A percentile compares a stretch with the other conserved stretches of the same genome.
Conservation (phyloP, 371 early-diverging fungal genomes). For the Dipsacomyces acuminosporus region DNA sequence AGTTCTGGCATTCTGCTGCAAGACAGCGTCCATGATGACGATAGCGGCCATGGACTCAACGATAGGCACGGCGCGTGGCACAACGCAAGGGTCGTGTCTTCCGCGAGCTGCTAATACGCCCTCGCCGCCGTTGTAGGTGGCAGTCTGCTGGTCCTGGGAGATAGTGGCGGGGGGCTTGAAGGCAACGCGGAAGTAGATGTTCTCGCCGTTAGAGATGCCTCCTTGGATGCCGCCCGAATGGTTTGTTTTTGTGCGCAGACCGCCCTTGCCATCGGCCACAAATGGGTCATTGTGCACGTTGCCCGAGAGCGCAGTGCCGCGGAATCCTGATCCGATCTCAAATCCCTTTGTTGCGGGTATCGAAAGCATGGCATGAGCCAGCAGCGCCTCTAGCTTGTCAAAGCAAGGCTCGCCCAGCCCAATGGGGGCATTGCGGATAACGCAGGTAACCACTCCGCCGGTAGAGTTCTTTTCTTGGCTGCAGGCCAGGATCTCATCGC, state of each 20-base stretch:
- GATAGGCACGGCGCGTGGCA: slow-evolving; percentile 93
- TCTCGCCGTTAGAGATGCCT: slow-evolving; percentile 94
- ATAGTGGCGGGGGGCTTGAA: slow-evolving; percentile 98
- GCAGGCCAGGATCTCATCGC: slow-evolving; percentile 71
- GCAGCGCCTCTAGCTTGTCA: slow-evolving; percentile 93
- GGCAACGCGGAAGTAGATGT: slow-evolving; percentile 93
- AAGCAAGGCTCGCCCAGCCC: slow-evolving; percentile 98
- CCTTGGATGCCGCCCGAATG: slow-evolving; percentile 96
- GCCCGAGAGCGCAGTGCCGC: slow-evolving; percentile 82
- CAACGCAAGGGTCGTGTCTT: slow-evolving; percentile 96
- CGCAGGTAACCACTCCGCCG: slow-evolving; percentile 96
- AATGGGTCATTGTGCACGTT: slow-evolving; percentile 93
- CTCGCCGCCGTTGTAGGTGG: slow-evolving; percentile 74
- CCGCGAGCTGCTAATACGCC: slow-evolving; percentile 90
- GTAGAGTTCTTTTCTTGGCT: slow-evolving; percentile 83
- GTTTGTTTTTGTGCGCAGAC: slow-evolving; percentile 82
- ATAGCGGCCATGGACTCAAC: slow-evolving; percentile 96
- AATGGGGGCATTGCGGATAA: slow-evolving; percentile 85
- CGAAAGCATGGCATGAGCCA: slow-evolving; percentile 98
- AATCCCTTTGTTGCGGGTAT: slow-evolving; percentile 98
- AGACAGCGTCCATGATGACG: slow-evolving; percentile 77
- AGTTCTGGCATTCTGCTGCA: slow-evolving; percentile 43
- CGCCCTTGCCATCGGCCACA: slow-evolving; percentile 53
- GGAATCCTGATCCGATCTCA: slow-evolving; percentile 93
- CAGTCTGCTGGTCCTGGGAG: slow-evolving; percentile 79